Evolutionary conservation across 1,284 basidiomycete species (phyloP).

Genomic region (Naganishia sp.): DNA sequence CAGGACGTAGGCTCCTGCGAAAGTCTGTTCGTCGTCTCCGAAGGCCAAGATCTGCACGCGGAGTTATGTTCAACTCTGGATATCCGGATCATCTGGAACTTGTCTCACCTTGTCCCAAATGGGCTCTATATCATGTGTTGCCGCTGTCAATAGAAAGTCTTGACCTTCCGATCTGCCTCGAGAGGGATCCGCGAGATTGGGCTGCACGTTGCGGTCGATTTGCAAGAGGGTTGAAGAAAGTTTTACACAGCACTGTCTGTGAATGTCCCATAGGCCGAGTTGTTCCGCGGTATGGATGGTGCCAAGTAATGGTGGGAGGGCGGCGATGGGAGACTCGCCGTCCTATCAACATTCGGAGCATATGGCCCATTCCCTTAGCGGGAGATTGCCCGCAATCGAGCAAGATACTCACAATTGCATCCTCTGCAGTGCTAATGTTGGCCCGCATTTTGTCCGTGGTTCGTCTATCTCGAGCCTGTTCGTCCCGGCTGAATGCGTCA

Average conservation of each 20-base stretch:
- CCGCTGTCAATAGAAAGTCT: slow-evolving; percentile 9
- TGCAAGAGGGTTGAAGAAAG: slow-evolving; percentile 43
- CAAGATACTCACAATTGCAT: slow-evolving; percentile 36
- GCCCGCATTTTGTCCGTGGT: slow-evolving; percentile 37
- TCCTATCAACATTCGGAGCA: not conserved
- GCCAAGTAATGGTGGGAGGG: slow-evolving; percentile 43
- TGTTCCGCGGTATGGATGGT: slow-evolving; percentile 40
- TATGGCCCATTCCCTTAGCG: not conserved
- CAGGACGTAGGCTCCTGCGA: slow-evolving; percentile 21
- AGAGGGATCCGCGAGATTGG: slow-evolving; percentile 5
- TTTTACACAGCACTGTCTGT: slow-evolving; percentile 42
- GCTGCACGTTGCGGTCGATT: slow-evolving; percentile 39
- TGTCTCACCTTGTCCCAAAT: slow-evolving; percentile 32
- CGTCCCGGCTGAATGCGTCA: slow-evolving; percentile 29
- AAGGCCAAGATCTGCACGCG: slow-evolving; percentile 21
- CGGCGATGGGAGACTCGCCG: slow-evolving; percentile 21
- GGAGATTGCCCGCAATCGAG: not conserved
- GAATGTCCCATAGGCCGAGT: slow-evolving; percentile 44
- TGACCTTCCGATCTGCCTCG: not conserved
- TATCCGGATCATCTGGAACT: not conserved
- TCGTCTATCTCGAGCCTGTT: slow-evolving; percentile 27
- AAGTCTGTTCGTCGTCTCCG: slow-evolving; percentile 30
- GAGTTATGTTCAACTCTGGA: too few relatives aligned
- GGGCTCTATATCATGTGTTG: slow-evolving; percentile 20
- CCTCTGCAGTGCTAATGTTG: slow-evolving; percentile 35